These are phyloP conservation scores for Fusarium globosum DNA, from an alignment of 2,329 filamentous ascomycete genomes.

Conservation along the genomic window DNA sequence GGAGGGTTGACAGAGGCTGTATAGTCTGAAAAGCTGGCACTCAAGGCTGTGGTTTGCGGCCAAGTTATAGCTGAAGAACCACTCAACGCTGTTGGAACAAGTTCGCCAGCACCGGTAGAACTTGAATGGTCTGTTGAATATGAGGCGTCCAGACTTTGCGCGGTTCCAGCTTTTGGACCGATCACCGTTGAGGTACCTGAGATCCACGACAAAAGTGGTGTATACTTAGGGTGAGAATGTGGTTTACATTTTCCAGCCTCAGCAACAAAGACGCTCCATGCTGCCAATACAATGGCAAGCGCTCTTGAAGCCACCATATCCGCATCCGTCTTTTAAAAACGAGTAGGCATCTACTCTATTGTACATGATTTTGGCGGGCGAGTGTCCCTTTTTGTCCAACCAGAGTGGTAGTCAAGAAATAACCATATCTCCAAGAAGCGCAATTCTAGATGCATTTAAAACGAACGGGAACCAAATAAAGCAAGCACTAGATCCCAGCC, in stretches of 20 bases:
- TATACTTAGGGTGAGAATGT: neutral
- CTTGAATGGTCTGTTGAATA: neutral
- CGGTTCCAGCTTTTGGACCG: neutral
- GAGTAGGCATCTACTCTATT: neutral
- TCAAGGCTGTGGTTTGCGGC: neutral
- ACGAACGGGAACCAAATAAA: neutral
- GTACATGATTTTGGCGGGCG: too few relatives aligned
- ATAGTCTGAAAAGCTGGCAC: neutral
- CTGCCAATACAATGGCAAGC: neutral
- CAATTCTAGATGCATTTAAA: neutral
- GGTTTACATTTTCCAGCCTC: slow-evolving; percentile 5
- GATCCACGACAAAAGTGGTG: neutral
- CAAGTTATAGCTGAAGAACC: neutral
- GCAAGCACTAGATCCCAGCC: neutral
- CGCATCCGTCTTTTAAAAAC: neutral
- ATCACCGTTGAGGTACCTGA: neutral
- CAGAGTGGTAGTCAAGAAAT: neutral
- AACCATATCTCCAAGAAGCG: neutral
- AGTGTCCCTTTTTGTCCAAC: neutral
- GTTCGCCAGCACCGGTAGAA: neutral
- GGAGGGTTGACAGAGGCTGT: neutral
- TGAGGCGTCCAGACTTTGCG: neutral
- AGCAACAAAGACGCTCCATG: neutral
- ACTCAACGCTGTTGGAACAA: neutral
- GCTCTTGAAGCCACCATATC: neutral